phyloP scores from a whole-genome alignment of 345 rosid genomes.

The Acer negundo region DNA sequence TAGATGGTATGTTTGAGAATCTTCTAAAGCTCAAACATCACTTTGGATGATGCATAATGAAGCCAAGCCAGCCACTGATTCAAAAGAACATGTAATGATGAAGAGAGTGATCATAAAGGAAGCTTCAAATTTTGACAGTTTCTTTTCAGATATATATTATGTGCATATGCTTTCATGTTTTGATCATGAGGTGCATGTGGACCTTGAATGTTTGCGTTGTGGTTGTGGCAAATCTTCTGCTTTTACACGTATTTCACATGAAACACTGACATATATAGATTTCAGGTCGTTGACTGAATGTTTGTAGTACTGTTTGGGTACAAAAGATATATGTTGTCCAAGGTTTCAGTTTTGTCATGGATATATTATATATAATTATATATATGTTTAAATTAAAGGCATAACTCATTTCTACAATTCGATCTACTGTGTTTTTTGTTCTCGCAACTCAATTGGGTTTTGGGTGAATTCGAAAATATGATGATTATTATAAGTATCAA shows the following conservation, averaged over 20 bases:
- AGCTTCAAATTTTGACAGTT: slow-evolving; percentile 15
- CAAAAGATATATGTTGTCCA: not conserved
- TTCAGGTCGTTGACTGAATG: not conserved
- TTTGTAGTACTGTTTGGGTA: not conserved
- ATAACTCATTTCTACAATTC: too few species aligned
- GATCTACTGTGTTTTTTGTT: too few species aligned
- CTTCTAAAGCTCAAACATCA: too few species aligned
- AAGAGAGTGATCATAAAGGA: not conserved
- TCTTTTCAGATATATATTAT: too few species aligned
- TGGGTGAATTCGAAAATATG: too few species aligned
- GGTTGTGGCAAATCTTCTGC: not conserved
- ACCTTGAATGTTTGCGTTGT: not conserved
- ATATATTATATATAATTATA: too few species aligned
- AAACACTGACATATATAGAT: not conserved
- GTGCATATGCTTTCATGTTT: not conserved
- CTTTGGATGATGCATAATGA: not conserved
- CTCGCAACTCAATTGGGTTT: too few species aligned
- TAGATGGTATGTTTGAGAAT: too few species aligned
- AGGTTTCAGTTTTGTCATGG: not conserved
- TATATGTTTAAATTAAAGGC: too few species aligned
- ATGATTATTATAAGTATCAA: too few species aligned
- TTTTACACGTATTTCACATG: not conserved
- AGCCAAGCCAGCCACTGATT: not conserved
- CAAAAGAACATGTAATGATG: slow-evolving; percentile 15
- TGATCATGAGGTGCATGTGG: slow-evolving; percentile 3